Evolutionary conservation across 2,329 filamentous ascomycete genomes (phyloP).

Genomic region (Pseudogymnoascus sp.): DNA sequence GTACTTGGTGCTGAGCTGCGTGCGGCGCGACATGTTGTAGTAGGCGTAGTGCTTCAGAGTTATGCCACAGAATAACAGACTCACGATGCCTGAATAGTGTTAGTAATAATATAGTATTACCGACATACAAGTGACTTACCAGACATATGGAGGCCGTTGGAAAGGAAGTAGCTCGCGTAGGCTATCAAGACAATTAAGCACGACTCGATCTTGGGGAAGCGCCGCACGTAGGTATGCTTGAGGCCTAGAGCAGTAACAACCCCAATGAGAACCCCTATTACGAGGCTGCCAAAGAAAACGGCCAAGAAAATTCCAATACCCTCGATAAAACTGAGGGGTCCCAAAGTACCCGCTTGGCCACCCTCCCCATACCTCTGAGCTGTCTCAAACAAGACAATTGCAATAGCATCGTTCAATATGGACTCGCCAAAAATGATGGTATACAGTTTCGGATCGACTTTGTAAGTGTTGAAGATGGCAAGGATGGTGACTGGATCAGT

Average conservation of each 20-base stretch:
- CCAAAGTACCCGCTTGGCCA: constrained; percentile 60
- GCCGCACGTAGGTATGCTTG: constrained; percentile 89
- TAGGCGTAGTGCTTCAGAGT: constrained; percentile 98
- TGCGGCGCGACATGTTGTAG: constrained; percentile 98
- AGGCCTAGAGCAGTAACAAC: constrained; percentile 79
- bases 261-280: constrained; percentile 83
- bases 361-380: constrained; percentile 86
- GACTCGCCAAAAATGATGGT: constrained; percentile 98
- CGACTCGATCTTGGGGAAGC: constrained; percentile 94
- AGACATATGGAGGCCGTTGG: constrained; percentile 91
- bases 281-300: constrained; percentile 88
- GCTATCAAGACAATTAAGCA: constrained; percentile 89
- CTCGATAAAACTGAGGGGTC: constrained; percentile 77
- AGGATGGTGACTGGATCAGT: constrained; percentile 97
- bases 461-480: constrained; percentile 98
- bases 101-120: neutral
- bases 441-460: constrained; percentile 97
- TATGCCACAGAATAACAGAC: constrained; percentile 93
- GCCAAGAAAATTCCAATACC: constrained; percentile 91
- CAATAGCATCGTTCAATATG: constrained; percentile 95
- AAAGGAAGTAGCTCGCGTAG: constrained; percentile 96
- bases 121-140: constrained; percentile 51
- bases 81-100: constrained; percentile 59
- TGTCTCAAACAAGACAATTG: constrained; percentile 97
- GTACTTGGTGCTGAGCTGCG: constrained; percentile 96